Evolutionary conservation across 1,284 basidiomycete genomes (phyloP).

Genomic region (Schizopora paradoxa): DNA sequence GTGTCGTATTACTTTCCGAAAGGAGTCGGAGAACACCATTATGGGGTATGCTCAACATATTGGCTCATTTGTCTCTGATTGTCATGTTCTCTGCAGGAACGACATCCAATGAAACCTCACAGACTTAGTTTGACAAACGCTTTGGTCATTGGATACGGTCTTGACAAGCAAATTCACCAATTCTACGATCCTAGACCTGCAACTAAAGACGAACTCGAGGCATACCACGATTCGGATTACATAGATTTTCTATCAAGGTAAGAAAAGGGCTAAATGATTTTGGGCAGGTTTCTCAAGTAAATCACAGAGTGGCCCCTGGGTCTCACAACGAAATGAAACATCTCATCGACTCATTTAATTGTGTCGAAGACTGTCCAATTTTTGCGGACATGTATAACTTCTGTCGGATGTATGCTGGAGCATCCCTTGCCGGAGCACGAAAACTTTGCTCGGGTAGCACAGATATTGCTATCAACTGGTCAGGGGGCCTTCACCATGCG

Average conservation of each 20-base stretch:
- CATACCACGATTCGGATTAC: constrained; percentile 93
- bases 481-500: constrained; percentile 92
- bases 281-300: constrained; percentile 4
- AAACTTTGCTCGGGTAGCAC: constrained; percentile 83
- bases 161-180: constrained; percentile 92
- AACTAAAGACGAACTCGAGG: constrained; percentile 84
- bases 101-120: constrained; percentile 98
- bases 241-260: constrained; percentile 90
- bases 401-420: constrained; percentile 88
- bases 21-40: constrained; percentile 92
- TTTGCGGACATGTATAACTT: constrained; percentile 93
- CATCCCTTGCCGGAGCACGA: constrained; percentile 83
- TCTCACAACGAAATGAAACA: constrained; percentile 71
- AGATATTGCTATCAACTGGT: constrained; percentile 98
- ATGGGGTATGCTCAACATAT: constrained; percentile 61
- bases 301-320: constrained; percentile 70
- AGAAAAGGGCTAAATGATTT: constrained; percentile 21
- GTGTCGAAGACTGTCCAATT: constrained; percentile 91
- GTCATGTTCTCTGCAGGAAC: constrained; percentile 53
- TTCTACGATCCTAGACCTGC: constrained; percentile 89
- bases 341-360: constrained; percentile 80
- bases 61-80: not conserved
- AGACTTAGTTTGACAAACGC: constrained; percentile 92
- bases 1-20: constrained; percentile 97
- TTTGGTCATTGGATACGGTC: constrained; percentile 91